phyloP scores from a whole-genome alignment of 1,139 yeast genomes.

The Kurtzmaniella quercitrusa region DNA sequence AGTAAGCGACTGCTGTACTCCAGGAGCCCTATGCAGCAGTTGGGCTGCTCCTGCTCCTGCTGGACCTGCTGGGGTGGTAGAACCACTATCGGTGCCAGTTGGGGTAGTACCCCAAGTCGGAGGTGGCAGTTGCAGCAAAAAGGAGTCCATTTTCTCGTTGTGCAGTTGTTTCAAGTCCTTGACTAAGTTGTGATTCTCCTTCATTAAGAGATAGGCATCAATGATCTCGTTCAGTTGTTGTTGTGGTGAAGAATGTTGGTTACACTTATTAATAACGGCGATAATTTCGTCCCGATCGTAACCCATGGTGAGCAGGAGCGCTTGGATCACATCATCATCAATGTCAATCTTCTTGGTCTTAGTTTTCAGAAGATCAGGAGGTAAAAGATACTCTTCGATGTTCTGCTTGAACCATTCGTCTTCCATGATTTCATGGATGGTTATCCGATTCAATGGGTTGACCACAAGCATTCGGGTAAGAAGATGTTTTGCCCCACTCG shows the following conservation, averaged over 20 bases:
- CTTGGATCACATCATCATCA: slow-evolving; percentile 77
- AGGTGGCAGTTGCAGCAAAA: slow-evolving; percentile 50
- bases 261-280: slow-evolving; percentile 55
- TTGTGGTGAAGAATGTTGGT: slow-evolving; percentile 36
- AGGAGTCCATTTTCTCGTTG: slow-evolving; percentile 48
- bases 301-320: slow-evolving; percentile 86
- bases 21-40: slow-evolving; percentile 23
- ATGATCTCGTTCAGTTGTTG: slow-evolving; percentile 65
- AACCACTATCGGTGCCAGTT: slow-evolving; percentile 9
- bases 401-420: slow-evolving; percentile 93
- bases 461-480: slow-evolving; percentile 94
- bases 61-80: slow-evolving; percentile 20
- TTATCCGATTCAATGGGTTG: slow-evolving; percentile 91
- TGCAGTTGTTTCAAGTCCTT: slow-evolving; percentile 59
- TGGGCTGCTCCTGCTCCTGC: too few species aligned
- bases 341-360: slow-evolving; percentile 44
- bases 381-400: slow-evolving; percentile 77
- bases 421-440: slow-evolving; percentile 90
- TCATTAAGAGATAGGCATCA: slow-evolving; percentile 86
- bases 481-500: slow-evolving; percentile 82
- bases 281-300: slow-evolving; percentile 84
- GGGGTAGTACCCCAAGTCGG: slow-evolving; percentile 21
- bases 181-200: slow-evolving; percentile 72
- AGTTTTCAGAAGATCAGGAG: slow-evolving; percentile 53
- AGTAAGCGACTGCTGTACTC: slow-evolving; percentile 45